These are phyloP conservation scores for Vanrija sp. DNA, from an alignment of 1,284 basidiomycete genomes.

Conservation along the genomic window DNA sequence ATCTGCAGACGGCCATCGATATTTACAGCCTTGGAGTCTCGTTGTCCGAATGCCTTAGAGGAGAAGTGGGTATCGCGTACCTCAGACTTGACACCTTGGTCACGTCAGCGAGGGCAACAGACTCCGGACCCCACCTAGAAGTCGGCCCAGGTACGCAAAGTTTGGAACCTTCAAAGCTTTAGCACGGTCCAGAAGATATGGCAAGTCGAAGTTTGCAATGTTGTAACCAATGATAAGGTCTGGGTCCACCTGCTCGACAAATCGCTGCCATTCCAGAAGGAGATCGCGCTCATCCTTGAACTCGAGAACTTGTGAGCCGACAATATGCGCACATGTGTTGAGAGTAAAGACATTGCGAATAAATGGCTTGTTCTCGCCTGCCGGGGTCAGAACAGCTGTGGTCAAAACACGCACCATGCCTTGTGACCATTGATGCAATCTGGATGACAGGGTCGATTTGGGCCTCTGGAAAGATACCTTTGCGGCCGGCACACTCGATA, in stretches of 20 bases:
- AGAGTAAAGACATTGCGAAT: conserved; percentile 94
- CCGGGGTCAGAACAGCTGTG: conserved; percentile 9
- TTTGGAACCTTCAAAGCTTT: conserved; percentile 66
- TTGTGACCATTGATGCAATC: conserved; percentile 95
- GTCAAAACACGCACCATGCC: conserved; percentile 64
- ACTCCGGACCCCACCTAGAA: conserved; percentile 58
- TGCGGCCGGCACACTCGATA: conserved; percentile 94
- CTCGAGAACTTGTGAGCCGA: conserved; percentile 88
- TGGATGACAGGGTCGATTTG: conserved; percentile 88
- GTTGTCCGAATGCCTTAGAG: conserved; percentile 90
- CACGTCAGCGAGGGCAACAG: background rate
- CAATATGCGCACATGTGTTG: conserved; percentile 86
- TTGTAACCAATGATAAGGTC: conserved; percentile 95
- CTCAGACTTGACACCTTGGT: conserved; percentile 65
- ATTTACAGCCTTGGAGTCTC: conserved; percentile 86
- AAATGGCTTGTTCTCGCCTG: conserved; percentile 85
- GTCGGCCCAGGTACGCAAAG: conserved; percentile 74
- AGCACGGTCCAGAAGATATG: conserved; percentile 86
- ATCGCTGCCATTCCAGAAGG: conserved; percentile 75
- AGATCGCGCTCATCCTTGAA: conserved; percentile 70
- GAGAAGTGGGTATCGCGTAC: conserved; percentile 91
- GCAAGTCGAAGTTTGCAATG: conserved; percentile 85
- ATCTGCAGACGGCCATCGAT: conserved; percentile 88
- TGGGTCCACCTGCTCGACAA: conserved; percentile 81
- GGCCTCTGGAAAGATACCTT: conserved; percentile 91